A percentile compares a stretch with the other conserved stretches of the same genome.
Evolutionary conservation across 305 asterid species (phyloP).

Genomic region (Fraxinus baroniana): DNA sequence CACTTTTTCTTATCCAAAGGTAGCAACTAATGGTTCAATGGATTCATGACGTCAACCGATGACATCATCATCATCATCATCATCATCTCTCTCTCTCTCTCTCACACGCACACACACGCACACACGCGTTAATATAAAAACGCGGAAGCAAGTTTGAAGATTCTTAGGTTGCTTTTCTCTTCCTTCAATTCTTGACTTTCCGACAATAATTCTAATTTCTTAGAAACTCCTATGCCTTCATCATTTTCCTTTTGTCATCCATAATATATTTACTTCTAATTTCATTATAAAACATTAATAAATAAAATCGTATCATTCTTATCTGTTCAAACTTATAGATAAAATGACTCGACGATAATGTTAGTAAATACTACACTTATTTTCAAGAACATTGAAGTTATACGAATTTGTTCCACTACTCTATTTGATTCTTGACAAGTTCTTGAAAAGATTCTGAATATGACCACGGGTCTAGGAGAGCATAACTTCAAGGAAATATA

Average conservation of each 20-base stretch:
- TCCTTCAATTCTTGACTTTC: slow-evolving; percentile 16
- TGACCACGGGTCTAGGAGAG: neutral
- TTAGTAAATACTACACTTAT: neutral
- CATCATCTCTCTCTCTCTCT: neutral
- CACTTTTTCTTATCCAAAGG: neutral
- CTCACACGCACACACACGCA: neutral
- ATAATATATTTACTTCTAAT: neutral
- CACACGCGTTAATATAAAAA: slow-evolving; percentile 12
- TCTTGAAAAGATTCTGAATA: neutral
- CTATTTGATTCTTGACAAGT: neutral
- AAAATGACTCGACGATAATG: neutral
- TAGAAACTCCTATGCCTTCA: slow-evolving; percentile 25
- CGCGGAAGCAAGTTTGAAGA: slow-evolving; percentile 53
- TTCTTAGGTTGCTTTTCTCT: slow-evolving; percentile 30
- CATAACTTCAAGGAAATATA: neutral
- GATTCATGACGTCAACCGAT: neutral
- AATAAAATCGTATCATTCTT: neutral
- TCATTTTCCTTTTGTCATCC: neutral
- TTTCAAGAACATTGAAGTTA: neutral
- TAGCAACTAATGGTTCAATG: neutral
- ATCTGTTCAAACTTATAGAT: neutral
- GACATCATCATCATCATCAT: neutral
- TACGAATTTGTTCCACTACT: neutral
- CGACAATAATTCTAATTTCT: slow-evolving; percentile 17
- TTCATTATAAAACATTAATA: neutral